Evolutionary conservation across 352 stramenopile genomes (phyloP).

Genomic region (Phytophthora meadii): DNA sequence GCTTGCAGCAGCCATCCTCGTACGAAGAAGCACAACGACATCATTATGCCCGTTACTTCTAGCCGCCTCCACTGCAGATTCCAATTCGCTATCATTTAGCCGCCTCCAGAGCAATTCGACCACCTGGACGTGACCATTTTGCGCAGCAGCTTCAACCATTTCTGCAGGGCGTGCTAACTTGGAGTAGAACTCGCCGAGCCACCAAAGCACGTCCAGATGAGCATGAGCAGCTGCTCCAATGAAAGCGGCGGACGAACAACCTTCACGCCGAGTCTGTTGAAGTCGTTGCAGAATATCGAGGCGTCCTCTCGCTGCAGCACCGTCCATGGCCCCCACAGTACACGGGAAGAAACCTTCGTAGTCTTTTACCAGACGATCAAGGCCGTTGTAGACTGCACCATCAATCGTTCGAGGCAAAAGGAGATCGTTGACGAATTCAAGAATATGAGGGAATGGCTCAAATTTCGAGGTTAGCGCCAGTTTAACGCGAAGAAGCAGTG

Average conservation of each 20-base stretch:
- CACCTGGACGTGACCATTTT: not conserved
- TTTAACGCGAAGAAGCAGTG: constrained; percentile 8
- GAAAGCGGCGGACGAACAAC: constrained; percentile 5
- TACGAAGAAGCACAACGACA: not conserved
- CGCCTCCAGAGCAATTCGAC: not conserved
- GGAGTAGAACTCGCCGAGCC: constrained; percentile 8
- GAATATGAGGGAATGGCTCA: not conserved
- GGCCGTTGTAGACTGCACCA: constrained; percentile 8
- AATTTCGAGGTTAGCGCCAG: not conserved
- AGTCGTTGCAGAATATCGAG: constrained; percentile 12
- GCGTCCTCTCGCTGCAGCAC: constrained; percentile 6
- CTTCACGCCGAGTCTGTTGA: constrained; percentile 5
- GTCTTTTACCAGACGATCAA: not conserved
- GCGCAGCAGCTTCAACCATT: not conserved
- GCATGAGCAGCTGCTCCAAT: constrained; percentile 5
- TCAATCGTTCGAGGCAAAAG: constrained; percentile 8
- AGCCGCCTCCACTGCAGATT: not conserved
- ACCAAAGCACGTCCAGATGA: constrained; percentile 7
- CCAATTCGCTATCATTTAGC: not conserved
- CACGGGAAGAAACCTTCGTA: constrained; percentile 7
- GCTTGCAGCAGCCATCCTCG: no score
- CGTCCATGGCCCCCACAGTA: constrained; percentile 17
- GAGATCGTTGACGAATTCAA: constrained; percentile 3
- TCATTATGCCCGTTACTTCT: not conserved
- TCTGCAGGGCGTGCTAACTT: not conserved